phyloP scores from a whole-genome alignment of 2,329 filamentous ascomycete genomes.

The Stachybotrys chlorohalonatus region DNA sequence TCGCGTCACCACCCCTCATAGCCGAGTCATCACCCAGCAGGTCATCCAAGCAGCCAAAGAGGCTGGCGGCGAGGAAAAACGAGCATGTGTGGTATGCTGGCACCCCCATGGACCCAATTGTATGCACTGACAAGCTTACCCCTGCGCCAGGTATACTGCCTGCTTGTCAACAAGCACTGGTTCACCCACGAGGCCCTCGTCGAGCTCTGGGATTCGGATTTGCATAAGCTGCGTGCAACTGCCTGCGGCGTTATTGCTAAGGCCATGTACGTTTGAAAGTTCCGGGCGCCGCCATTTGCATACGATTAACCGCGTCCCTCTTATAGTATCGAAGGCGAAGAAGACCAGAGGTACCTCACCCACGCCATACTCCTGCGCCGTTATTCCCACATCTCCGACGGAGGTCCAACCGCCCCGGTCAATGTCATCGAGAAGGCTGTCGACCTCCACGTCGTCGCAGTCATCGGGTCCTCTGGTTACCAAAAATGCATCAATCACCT shows the following conservation, averaged over 20 bases:
- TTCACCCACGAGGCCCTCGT: conserved; percentile 70
- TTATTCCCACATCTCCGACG: conserved; percentile 72
- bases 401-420: conserved; percentile 60
- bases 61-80: conserved; percentile 67
- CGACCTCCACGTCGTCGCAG: conserved; percentile 77
- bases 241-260: conserved; percentile 94
- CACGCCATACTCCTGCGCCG: conserved; percentile 77
- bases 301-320: background rate
- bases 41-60: conserved; percentile 75
- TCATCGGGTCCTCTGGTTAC: conserved; percentile 90
- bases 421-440: conserved; percentile 93
- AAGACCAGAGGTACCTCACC: conserved; percentile 69
- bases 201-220: conserved; percentile 87
- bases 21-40: conserved; percentile 69
- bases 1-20: conserved; percentile 70
- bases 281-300: background rate
- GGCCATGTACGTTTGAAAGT: conserved; percentile 39
- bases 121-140: background rate
- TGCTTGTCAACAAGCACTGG: conserved; percentile 63
- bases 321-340: conserved; percentile 73
- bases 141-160: conserved; percentile 50
- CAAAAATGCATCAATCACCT: conserved; percentile 91
- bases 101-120: background rate
- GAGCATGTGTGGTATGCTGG: conserved; percentile 57
- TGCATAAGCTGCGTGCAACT: conserved; percentile 68